Evolutionary conservation across 148 eudicot genomes (phyloP), one percentile per base, ranked within the genome.

Genomic region (Arbutus unedo): DNA sequence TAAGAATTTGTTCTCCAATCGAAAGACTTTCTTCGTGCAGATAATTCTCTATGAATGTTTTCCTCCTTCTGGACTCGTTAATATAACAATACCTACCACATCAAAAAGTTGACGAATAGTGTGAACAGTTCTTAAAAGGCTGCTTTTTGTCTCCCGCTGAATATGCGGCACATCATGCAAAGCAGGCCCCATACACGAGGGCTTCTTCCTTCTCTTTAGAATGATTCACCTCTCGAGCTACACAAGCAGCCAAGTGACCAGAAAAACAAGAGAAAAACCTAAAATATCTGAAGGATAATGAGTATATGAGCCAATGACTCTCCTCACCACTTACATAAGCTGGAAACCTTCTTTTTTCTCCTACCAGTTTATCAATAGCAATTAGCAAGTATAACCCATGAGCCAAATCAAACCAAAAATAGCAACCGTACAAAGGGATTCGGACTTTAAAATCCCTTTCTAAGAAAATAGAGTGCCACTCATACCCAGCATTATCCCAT

Each of bases 201-300:
- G 49, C 50, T 71, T 6, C 75, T 14, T 43, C 21, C 49, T 43
- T 18, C 49, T 71, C 21, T 71, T 16, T 18, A 44, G 50, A 71
- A 71, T 44, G 23, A 8, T 43, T 15, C 75, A 6, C 48, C 75
- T 43, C 75, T 44, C 75, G 5, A 71, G 75, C 50, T 71, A 71
- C 75, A 16, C 21, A 71, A 71, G 75, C 48, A 71, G 47, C 55
- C 55, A 53, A 53, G 48, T 71, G 75, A 71, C 49, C n/a, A 71
- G 15, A 6, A 44, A 18, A 71, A 71, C 50, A 71, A 71, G 48
- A 15, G 18, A 43, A 43, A 41, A 25, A 71, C 53, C 21, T 9
- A 51, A 45, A 73, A 73, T 8, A 47, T 25, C 50, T 18, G 14
- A 51, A 73, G 23, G 9, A 44, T 19, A 73, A 45, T 71, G 51